A percentile compares a stretch with the other conserved stretches of the same genome.
phyloP scores from a whole-genome alignment of 169 alveolate genomes.

The Plasmodium gonderi region DNA sequence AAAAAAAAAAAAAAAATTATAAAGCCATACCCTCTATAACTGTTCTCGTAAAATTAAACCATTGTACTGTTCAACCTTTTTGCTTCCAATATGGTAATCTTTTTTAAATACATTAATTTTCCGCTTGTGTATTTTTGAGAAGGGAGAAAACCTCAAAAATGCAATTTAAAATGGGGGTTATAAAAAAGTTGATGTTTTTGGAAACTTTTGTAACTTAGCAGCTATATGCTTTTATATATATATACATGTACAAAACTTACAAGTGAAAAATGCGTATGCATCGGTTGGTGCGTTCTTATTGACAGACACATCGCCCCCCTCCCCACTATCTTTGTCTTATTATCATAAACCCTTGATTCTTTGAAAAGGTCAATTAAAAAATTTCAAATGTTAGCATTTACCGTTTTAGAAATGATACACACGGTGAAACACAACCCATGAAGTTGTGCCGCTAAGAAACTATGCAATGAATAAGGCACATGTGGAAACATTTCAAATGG shows the following conservation, averaged over 20 bases:
- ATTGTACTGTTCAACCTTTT: not conserved
- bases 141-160: not conserved
- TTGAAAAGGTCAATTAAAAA: not conserved
- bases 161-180: not conserved
- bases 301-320: too few relatives aligned
- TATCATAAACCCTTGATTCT: not conserved
- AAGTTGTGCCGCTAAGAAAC: not conserved
- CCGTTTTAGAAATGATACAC: not conserved
- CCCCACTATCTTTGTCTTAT: too few relatives aligned
- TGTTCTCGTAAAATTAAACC: not conserved
- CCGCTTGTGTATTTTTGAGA: not conserved
- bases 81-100: not conserved
- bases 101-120: not conserved
- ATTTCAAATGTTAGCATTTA: not conserved
- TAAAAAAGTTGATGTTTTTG: too few relatives aligned
- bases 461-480: constrained; percentile 8
- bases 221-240: too few relatives aligned
- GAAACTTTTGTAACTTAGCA: too few relatives aligned
- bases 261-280: too few relatives aligned
- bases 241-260: too few relatives aligned
- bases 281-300: too few relatives aligned
- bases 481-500: not conserved
- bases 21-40: too few relatives aligned
- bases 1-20: not conserved
- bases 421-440: not conserved